phyloP scores from a whole-genome alignment of 257 asterid species.

The Solanum sitiens region DNA sequence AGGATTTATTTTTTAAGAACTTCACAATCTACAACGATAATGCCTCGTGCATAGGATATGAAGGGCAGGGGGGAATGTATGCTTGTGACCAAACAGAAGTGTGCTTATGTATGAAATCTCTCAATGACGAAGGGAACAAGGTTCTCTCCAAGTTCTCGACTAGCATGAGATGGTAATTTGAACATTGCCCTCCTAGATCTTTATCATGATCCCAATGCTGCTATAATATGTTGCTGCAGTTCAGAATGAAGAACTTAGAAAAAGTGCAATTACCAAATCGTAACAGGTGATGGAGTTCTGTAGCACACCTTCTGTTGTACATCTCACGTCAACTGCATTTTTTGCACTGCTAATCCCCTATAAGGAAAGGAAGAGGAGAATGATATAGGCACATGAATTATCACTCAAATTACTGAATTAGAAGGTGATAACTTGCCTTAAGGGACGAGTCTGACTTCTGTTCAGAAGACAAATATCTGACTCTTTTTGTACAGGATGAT shows the following conservation, averaged over 20 bases:
- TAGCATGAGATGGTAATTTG: slow-evolving; percentile 13
- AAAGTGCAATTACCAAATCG: no score
- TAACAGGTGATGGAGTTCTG: no score
- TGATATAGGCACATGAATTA: background rate
- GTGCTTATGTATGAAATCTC: slow-evolving; percentile 16
- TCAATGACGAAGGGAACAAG: slow-evolving; percentile 22
- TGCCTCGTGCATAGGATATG: no score
- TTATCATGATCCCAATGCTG: slow-evolving; percentile 19
- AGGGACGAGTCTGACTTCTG: background rate
- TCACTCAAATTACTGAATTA: background rate
- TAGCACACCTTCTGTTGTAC: background rate
- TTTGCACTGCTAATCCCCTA: background rate
- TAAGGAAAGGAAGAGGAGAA: background rate
- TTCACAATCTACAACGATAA: no score
- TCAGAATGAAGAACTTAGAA: no score
- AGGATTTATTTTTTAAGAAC: no score
- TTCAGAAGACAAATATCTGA: background rate
- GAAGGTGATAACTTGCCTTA: slow-evolving; percentile 2
- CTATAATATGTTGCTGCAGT: background rate
- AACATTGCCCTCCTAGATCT: slow-evolving; percentile 29
- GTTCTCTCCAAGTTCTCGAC: slow-evolving; percentile 35
- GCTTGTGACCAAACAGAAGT: slow-evolving; percentile 33
- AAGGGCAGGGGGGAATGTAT: background rate
- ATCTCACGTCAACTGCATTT: background rate
- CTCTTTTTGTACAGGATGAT: background rate